phyloP scores from a whole-genome alignment of 345 rosid species.

The Raphanus sativus region DNA sequence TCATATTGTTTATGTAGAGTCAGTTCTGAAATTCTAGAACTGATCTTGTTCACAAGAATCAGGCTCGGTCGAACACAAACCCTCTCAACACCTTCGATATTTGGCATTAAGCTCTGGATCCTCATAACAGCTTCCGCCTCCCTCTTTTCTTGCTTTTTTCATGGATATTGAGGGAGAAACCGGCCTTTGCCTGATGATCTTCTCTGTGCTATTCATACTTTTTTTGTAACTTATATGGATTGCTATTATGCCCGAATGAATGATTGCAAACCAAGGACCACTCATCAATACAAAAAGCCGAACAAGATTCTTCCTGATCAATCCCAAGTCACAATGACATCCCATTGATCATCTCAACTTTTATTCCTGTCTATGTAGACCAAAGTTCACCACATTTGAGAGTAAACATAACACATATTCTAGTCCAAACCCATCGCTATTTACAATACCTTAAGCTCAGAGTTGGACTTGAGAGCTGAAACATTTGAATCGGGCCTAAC shows the following conservation, averaged over 20 bases:
- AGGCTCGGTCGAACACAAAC: conserved; percentile 24
- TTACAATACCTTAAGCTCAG: background rate
- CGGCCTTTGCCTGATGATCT: conserved; percentile 53
- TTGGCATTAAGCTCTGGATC: conserved; percentile 55
- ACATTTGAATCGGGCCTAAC: no score
- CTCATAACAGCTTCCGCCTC: conserved; percentile 39
- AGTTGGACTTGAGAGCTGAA: no score
- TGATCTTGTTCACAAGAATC: conserved; percentile 1
- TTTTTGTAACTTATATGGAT: background rate
- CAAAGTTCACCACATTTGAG: conserved; percentile 49
- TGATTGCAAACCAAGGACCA: conserved; percentile 44
- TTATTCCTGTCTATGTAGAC: conserved; percentile 41
- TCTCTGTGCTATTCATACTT: background rate
- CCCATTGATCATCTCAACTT: conserved; percentile 4
- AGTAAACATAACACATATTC: background rate
- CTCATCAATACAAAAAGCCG: conserved; percentile 58
- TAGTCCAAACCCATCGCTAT: background rate
- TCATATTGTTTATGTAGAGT: no score
- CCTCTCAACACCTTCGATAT: conserved; percentile 48
- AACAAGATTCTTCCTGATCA: conserved; percentile 69
- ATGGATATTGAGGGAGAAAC: conserved; percentile 46
- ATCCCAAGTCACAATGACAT: conserved; percentile 27
- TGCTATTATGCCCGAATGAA: background rate
- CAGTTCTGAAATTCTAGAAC: no score
- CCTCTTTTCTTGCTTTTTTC: conserved; percentile 40